Base-by-base conservation (phyloP, 2,329 filamentous ascomycete species). In the Curvularia sp. region DNA sequence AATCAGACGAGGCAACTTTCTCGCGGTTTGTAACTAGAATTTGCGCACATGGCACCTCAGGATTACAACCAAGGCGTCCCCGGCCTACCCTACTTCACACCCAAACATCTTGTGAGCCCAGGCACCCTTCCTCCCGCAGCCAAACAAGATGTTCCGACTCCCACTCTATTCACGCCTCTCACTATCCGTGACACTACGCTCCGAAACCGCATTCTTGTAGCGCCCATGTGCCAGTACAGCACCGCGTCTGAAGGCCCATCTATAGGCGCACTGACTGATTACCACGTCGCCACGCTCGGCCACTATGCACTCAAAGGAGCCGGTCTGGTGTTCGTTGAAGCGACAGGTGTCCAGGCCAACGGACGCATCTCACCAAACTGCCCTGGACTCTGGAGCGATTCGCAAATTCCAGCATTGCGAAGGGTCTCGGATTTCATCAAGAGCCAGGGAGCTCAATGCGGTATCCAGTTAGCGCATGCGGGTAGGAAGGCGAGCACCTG, bases 71-170 rank as follows among this genome's bases (percentile, higher is more conserved):
- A 49, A 9, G 69, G 70, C 18, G 69, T 69, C 25, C 57, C 65
- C 15, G 63, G 61, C 49, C 55, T 77, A 38, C 69, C 79, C 10
- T 83, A 80, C 73, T 83, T 80, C 69, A 82, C 80, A 1, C 81
- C 80, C 9, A 65, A 74, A 10, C 81, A 83, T 62, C 53, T 73
- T 41, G 72, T 70, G 13, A 75, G 75, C 3, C 79, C 81, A 5
- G 80, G 80, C 15, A 79, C 68, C 1, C 67, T 68, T 4, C 32
- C 52, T 10, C 49, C 59, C n/a, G 45, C 47, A 15, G 41, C 47
- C 23, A 59, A 58, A 9, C 54, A 58, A 36, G 60, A 63, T 36
- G 32, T 21, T 0, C 28, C 43, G 5, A 57, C 64, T 3, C 74
- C 75, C 0, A 76, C 68, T 1, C 70, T 78, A 42, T 77, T 78